Base-by-base conservation (phyloP, 768 basidiomycete species). In the Naganishia friedmannii region DNA sequence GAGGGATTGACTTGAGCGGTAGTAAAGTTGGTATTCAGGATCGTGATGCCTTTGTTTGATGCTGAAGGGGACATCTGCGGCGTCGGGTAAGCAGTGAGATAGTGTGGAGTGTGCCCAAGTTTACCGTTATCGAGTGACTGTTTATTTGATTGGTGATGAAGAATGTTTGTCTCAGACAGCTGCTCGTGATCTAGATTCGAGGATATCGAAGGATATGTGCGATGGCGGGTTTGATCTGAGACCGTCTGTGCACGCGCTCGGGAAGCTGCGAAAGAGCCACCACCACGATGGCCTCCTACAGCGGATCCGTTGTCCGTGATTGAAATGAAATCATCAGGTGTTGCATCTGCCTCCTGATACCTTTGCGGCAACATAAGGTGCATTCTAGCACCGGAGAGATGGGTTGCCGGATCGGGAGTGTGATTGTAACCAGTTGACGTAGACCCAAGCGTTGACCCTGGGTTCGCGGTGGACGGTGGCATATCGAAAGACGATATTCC, bases 181-280 rank as follows among this genome's bases (percentile, higher is more conserved):
- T 63, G 31, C 1, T 10, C 39, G 23, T 10, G n/a, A 29, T 63
- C 60, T 10, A 55, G 1, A 28, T 28, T 26, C 28, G 39, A 60
- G 68, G 32, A 68, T 7, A 57, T 57, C 19, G 56, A 58, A 3
- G 56, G 39, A 53, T 58, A 69, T 13, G 23, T 39, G 2, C 45
- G 53, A 31, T 19, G 45, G 3, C 42, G 23, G 10, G 67, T 58
- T 46, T 32, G 37, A 21, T 60, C 42, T 23, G 65, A 53, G n/a
- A 66, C 51, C 21, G 48, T 66, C 28, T 66, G 48, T n/a, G 65
- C 65, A 42, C 65, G 65, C n/a, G 48, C 23, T 68, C 67, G 67
- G 29, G 34, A 54, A 10, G 57, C 60, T 2, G 60, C n/a, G 23
- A 63, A n/a, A 0, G 60, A 63, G 2, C 39, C 39, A n/a, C 39